Percentiles rank a stretch among this genome's conserved stretches.
Evolutionary conservation across 2,329 filamentous ascomycete genomes (phyloP).

Genomic region (Aspergillus sergii): DNA sequence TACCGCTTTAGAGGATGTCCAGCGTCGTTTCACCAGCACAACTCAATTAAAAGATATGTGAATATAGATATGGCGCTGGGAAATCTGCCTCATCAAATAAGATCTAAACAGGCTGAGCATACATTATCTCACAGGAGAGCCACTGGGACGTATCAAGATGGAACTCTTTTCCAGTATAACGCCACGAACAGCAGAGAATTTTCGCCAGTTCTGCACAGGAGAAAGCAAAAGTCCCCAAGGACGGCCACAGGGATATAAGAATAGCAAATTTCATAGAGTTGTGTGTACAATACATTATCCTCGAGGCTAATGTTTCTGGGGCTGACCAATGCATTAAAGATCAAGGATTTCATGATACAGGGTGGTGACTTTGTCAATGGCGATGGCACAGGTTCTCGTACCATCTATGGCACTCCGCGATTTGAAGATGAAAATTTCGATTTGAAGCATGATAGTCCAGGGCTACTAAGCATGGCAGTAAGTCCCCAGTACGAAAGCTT

Average conservation of each 20-base stretch:
- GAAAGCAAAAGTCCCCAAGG: slow-evolving; percentile 79
- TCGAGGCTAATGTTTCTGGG: background rate
- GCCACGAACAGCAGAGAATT: slow-evolving; percentile 92
- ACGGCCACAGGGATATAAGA: slow-evolving; percentile 89
- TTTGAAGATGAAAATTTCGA: slow-evolving; percentile 92
- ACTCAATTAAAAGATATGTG: background rate
- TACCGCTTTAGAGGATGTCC: background rate
- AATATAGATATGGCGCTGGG: background rate
- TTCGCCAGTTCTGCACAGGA: slow-evolving; percentile 94
- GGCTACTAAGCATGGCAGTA: slow-evolving; percentile 91
- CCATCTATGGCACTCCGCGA: slow-evolving; percentile 80
- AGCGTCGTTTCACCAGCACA: background rate
- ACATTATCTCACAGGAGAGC: slow-evolving; percentile 65
- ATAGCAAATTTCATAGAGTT: slow-evolving; percentile 89
- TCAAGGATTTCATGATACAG: slow-evolving; percentile 96
- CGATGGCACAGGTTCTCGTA: slow-evolving; percentile 84
- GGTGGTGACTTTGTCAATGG: slow-evolving; percentile 94
- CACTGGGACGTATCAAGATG: slow-evolving; percentile 83
- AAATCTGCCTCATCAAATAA: background rate
- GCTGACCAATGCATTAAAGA: slow-evolving; percentile 54
- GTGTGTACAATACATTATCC: slow-evolving; percentile 54
- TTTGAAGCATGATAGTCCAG: slow-evolving; percentile 75
- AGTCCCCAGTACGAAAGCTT: slow-evolving; percentile 37
- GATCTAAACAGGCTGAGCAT: slow-evolving; percentile 3
- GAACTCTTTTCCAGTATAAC: slow-evolving; percentile 85